A percentile compares a stretch with the other conserved stretches of the same genome.
These are phyloP conservation scores for Luzula sylvatica DNA, from an alignment of 176 grass and related monocot species.

Conservation along the genomic window DNA sequence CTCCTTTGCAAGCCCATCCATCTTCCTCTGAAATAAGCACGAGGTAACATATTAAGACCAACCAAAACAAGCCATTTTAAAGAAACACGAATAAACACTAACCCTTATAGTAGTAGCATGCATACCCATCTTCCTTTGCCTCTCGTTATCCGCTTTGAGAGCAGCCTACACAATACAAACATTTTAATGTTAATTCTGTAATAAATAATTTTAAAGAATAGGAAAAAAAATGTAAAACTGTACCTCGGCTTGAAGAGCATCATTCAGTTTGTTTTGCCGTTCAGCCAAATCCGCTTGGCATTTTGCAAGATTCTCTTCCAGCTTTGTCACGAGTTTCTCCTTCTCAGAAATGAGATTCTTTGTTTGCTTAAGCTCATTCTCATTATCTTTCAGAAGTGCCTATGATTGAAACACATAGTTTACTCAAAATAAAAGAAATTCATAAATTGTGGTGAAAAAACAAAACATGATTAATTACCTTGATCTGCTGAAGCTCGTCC, in stretches of 20 bases:
- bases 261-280: constrained; percentile 60
- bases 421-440: not conserved
- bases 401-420: constrained; percentile 27
- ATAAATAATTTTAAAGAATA: not conserved
- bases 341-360: constrained; percentile 76
- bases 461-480: constrained; percentile 38
- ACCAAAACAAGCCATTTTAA: not conserved
- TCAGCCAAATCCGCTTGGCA: constrained; percentile 59
- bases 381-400: constrained; percentile 44
- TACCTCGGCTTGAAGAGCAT: constrained; percentile 60
- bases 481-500: constrained; percentile 62
- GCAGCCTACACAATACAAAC: constrained; percentile 32
- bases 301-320: constrained; percentile 57
- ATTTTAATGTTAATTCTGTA: not conserved
- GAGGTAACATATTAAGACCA: constrained; percentile 3
- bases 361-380: constrained; percentile 41
- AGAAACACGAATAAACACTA: constrained; percentile 9
- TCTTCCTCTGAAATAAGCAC: constrained; percentile 45
- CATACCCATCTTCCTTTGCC: constrained; percentile 31
- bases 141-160: constrained; percentile 60
- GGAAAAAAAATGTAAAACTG: constrained; percentile 14
- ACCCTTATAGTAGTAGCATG: constrained; percentile 30
- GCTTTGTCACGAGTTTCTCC: constrained; percentile 42
- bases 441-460: constrained; percentile 1
- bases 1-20: constrained; percentile 46